These are phyloP conservation scores for Fusarium concolor DNA, from an alignment of 2,329 filamentous ascomycete genomes.

Conservation along the genomic window DNA sequence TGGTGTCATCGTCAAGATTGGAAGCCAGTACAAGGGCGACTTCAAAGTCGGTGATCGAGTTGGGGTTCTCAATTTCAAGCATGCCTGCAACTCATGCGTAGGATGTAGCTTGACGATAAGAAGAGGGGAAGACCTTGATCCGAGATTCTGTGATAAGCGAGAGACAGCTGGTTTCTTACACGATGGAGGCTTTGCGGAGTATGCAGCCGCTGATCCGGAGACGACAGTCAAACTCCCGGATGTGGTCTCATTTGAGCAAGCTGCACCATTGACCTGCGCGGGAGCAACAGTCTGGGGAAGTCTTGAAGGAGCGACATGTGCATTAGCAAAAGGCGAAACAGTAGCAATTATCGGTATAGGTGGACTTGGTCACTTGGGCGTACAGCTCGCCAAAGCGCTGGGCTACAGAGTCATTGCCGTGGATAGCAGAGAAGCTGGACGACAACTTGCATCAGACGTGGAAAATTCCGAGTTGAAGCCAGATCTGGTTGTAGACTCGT, in stretches of 20 bases:
- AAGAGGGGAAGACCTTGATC: constrained; percentile 14
- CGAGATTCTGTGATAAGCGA: not conserved
- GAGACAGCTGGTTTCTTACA: constrained; percentile 19
- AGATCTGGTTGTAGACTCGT: constrained; percentile 10
- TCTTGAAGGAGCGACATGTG: not conserved
- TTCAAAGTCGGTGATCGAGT: constrained; percentile 11
- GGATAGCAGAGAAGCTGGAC: constrained; percentile 19
- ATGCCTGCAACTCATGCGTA: constrained; percentile 5
- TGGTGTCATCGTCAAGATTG: not conserved
- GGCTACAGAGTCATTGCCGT: constrained; percentile 7
- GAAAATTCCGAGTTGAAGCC: not conserved
- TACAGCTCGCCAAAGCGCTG: constrained; percentile 15
- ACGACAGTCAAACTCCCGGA: not conserved
- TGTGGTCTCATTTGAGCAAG: constrained; percentile 7
- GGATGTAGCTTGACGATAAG: not conserved
- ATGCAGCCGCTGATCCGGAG: not conserved
- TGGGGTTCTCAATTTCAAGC: constrained; percentile 18
- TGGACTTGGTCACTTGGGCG: constrained; percentile 5
- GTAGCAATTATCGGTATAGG: constrained; percentile 7
- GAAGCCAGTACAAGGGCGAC: not conserved
- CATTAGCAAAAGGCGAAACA: not conserved
- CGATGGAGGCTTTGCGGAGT: constrained; percentile 15
- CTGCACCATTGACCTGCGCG: constrained; percentile 11
- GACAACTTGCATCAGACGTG: constrained; percentile 7
- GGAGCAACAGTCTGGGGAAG: constrained; percentile 17